A percentile compares a stretch with the other conserved stretches of the same genome.
Evolutionary conservation across 1,139 yeast species (phyloP).

Genomic region (Kurtzmaniella quercitrusa): DNA sequence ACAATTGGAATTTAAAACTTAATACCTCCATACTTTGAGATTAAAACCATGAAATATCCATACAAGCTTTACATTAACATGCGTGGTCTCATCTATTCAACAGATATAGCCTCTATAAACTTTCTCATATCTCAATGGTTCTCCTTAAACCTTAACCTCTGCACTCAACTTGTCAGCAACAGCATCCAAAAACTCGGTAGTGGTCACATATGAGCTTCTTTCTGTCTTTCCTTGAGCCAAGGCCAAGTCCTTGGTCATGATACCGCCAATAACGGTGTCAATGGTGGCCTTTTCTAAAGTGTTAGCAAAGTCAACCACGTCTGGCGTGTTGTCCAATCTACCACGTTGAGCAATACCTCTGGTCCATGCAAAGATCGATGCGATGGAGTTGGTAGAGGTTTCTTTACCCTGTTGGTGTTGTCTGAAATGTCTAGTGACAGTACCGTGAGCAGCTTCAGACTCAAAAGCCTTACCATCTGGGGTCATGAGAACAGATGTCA

Average conservation of each 20-base stretch:
- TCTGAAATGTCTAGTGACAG: slow-evolving; percentile 84
- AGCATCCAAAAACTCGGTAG: slow-evolving; percentile 71
- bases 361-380: slow-evolving; percentile 85
- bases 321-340: slow-evolving; percentile 66
- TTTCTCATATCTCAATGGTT: background rate
- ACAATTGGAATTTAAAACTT: no score
- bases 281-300: slow-evolving; percentile 64
- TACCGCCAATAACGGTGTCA: slow-evolving; percentile 68
- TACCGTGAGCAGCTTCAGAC: slow-evolving; percentile 85
- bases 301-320: slow-evolving; percentile 64
- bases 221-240: slow-evolving; percentile 66
- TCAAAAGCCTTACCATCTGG: slow-evolving; percentile 84
- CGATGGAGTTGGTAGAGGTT: slow-evolving; percentile 81
- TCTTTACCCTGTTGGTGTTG: slow-evolving; percentile 81
- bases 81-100: slow-evolving; percentile 1
- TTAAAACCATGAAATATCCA: no score
- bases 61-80: no score
- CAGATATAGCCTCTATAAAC: background rate
- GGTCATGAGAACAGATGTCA: slow-evolving; percentile 82
- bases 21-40: no score
- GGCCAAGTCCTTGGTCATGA: slow-evolving; percentile 83
- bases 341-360: slow-evolving; percentile 83
- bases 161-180: slow-evolving; percentile 51
- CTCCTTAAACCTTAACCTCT: slow-evolving; percentile 10
- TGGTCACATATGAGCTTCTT: slow-evolving; percentile 65